Conservation (phyloP, 345 rosid species). For the Salix dunnii region DNA sequence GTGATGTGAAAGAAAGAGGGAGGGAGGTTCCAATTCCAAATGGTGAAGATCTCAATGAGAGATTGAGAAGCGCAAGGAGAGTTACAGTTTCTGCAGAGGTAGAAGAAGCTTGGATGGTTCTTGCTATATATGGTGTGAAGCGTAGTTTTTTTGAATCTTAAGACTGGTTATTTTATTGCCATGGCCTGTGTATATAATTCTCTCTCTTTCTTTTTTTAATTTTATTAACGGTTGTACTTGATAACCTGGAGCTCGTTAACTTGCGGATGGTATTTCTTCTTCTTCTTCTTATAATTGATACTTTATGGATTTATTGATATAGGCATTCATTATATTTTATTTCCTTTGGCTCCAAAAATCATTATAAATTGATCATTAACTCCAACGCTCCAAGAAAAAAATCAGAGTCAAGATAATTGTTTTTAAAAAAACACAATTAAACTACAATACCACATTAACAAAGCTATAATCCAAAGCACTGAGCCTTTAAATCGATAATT, state of each 20-base stretch:
- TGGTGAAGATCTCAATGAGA: slow-evolving; percentile 22
- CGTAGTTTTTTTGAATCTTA: slow-evolving; percentile 28
- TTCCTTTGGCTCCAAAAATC: too few species aligned
- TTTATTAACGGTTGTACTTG: neutral
- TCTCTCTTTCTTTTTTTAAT: neutral
- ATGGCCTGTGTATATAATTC: neutral
- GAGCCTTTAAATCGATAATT: too few species aligned
- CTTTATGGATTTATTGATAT: too few species aligned
- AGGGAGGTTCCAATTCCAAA: neutral
- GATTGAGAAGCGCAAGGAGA: neutral
- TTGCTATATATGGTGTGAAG: neutral
- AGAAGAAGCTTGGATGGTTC: slow-evolving; percentile 31
- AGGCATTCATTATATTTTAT: too few species aligned
- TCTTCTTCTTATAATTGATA: too few species aligned
- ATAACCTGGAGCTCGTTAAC: neutral
- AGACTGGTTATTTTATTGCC: slow-evolving; percentile 23
- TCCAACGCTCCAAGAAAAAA: too few species aligned
- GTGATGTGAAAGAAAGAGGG: neutral
- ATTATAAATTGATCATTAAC: too few species aligned
- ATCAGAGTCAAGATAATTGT: too few species aligned
- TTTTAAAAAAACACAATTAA: too few species aligned
- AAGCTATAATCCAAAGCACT: too few species aligned
- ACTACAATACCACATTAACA: too few species aligned
- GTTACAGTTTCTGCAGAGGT: neutral
- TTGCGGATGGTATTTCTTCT: neutral